Percentiles rank a stretch among this genome's conserved stretches.
Conservation (phyloP, 2,329 filamentous ascomycete species). For the Grosmannia penicillata region DNA sequence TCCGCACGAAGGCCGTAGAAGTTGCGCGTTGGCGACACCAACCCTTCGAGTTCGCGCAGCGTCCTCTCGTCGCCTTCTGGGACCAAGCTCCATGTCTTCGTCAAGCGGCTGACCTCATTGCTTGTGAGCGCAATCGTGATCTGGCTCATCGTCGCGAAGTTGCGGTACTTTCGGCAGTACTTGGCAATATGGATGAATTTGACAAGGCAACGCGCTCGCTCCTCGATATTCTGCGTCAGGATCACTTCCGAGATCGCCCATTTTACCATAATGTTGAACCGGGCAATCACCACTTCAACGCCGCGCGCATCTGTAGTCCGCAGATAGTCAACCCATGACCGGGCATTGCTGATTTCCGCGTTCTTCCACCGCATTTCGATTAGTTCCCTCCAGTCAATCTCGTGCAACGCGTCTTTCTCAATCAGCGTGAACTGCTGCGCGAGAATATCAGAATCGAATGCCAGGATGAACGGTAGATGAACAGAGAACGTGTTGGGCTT, state of each 20-base stretch:
- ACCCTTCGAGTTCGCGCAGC: conserved; percentile 51
- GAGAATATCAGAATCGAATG: conserved; percentile 63
- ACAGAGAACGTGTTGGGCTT: conserved; percentile 25
- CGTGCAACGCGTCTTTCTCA: conserved; percentile 72
- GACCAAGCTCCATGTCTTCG: conserved; percentile 57
- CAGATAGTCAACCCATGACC: conserved; percentile 73
- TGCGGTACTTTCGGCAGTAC: conserved; percentile 61
- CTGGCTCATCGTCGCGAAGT: conserved; percentile 74
- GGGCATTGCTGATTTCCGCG: conserved; percentile 43
- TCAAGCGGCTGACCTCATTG: conserved; percentile 53
- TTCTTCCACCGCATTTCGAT: conserved; percentile 76
- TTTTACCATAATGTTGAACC: conserved; percentile 80
- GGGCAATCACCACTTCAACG: conserved; percentile 70
- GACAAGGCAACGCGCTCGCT: conserved; percentile 61
- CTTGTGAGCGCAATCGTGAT: conserved; percentile 64
- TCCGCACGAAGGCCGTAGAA: conserved; percentile 64
- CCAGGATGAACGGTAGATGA: conserved; percentile 67
- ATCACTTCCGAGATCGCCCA: conserved; percentile 73
- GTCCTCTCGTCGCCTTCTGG: conserved; percentile 49
- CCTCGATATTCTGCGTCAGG: conserved; percentile 54
- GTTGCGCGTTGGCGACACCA: conserved; percentile 65
- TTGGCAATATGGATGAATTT: conserved; percentile 72
- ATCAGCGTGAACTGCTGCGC: conserved; percentile 77
- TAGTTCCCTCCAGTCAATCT: conserved; percentile 79
- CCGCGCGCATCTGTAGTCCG: conserved; percentile 57